These are phyloP conservation scores for Fusarium sp. DNA, from an alignment of 2,329 filamentous ascomycete species.

Conservation along the genomic window DNA sequence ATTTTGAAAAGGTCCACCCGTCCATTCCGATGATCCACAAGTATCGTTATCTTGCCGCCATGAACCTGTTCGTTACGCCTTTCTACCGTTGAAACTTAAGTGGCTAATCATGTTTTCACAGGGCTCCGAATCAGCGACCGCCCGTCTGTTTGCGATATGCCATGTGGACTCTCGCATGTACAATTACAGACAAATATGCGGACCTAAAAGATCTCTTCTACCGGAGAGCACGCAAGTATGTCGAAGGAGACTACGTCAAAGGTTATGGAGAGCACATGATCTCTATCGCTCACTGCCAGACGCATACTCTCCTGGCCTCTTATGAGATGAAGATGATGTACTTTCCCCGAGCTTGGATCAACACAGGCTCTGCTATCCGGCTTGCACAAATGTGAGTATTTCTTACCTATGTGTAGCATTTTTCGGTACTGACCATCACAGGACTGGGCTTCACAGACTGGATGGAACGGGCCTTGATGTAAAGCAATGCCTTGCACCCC, in stretches of 20 bases:
- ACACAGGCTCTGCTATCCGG: constrained; percentile 82
- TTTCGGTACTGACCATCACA: constrained; percentile 56
- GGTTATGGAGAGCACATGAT: constrained; percentile 92
- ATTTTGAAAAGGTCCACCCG: constrained; percentile 90
- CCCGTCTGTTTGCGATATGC: constrained; percentile 91
- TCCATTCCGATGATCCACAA: constrained; percentile 90
- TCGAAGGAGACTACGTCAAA: constrained; percentile 89
- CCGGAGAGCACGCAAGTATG: constrained; percentile 86
- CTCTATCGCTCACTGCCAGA: constrained; percentile 86
- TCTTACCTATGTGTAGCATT: background rate
- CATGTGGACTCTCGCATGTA: constrained; percentile 95
- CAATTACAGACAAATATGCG: constrained; percentile 83
- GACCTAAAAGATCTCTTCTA: constrained; percentile 90
- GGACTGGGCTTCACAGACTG: constrained; percentile 91
- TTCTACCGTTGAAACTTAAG: background rate
- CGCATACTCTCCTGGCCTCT: constrained; percentile 80
- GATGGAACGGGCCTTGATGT: constrained; percentile 88
- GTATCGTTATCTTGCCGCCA: constrained; percentile 85
- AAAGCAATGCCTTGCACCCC: constrained; percentile 88
- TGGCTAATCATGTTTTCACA: constrained; percentile 47
- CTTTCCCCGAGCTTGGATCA: constrained; percentile 96
- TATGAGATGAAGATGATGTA: constrained; percentile 99
- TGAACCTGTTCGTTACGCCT: constrained; percentile 75
- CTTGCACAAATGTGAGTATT: constrained; percentile 80
- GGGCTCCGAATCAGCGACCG: constrained; percentile 84